Evolutionary conservation across 768 basidiomycete species (phyloP).

Genomic region (Mycena vitilis): DNA sequence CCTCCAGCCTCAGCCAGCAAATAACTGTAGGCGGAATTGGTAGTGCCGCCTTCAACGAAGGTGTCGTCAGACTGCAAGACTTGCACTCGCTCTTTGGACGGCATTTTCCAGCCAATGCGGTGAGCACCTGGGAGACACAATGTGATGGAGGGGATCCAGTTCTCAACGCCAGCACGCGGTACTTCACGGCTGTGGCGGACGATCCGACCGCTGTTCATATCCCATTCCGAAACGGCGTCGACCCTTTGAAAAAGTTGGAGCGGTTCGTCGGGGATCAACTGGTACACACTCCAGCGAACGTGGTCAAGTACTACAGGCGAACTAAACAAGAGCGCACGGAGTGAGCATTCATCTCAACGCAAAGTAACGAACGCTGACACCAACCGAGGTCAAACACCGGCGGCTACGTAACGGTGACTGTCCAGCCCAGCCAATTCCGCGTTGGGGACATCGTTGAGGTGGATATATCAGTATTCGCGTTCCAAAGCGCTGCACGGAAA

Average conservation of each 20-base stretch:
- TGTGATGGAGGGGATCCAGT: background rate
- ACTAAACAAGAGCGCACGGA: background rate
- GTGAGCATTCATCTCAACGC: background rate
- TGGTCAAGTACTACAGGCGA: background rate
- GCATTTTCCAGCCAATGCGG: background rate
- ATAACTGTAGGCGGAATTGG: background rate
- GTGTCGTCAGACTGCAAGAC: background rate
- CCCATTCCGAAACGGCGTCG: background rate
- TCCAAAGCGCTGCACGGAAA: background rate
- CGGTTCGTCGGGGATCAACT: background rate
- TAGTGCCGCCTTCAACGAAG: background rate
- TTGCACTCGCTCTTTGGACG: background rate
- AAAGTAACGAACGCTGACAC: too few species aligned
- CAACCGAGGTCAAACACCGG: background rate
- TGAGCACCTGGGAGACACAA: background rate
- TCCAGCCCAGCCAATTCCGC: background rate
- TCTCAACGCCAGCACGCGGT: background rate
- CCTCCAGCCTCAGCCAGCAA: background rate
- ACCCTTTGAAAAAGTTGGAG: background rate
- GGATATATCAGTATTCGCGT: background rate
- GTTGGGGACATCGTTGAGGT: background rate
- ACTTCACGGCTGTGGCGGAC: background rate
- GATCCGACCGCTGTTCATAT: background rate
- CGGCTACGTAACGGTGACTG: background rate
- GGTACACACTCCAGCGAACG: background rate